Percentiles rank a stretch among this genome's conserved stretches.
phyloP scores from a whole-genome alignment of 768 basidiomycete genomes.

The Tylopilus cervinicoccineus region DNA sequence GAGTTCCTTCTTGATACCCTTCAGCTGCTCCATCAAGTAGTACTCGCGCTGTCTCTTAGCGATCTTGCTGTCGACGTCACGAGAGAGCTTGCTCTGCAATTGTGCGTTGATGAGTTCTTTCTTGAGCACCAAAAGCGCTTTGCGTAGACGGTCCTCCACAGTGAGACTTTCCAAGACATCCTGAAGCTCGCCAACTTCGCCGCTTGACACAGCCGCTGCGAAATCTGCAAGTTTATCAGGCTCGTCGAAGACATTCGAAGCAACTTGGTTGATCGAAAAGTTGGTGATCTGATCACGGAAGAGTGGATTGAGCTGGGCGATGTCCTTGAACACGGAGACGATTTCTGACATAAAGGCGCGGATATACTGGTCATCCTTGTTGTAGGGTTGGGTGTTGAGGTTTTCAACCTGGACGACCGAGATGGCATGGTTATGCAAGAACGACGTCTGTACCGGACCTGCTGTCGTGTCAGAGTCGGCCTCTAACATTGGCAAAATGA shows the following conservation, averaged over 20 bases:
- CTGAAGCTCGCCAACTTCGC: conserved; percentile 90
- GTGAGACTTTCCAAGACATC: conserved; percentile 85
- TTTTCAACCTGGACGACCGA: conserved; percentile 91
- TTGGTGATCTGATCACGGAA: conserved; percentile 99
- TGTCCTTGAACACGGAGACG: conserved; percentile 96
- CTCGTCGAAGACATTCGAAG: conserved; percentile 93
- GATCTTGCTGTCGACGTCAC: conserved; percentile 93
- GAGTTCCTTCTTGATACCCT: conserved; percentile 93
- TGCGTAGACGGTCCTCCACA: conserved; percentile 86
- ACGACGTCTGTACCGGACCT: conserved; percentile 77
- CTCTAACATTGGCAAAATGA: no score
- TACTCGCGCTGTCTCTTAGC: conserved; percentile 93
- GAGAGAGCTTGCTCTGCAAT: conserved; percentile 85
- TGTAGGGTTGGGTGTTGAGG: conserved; percentile 73
- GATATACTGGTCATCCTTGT: conserved; percentile 92
- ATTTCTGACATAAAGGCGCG: conserved; percentile 97
- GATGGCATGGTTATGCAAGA: conserved; percentile 74
- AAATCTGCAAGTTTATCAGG: conserved; percentile 97
- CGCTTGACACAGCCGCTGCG: conserved; percentile 91
- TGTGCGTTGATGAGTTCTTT: conserved; percentile 98
- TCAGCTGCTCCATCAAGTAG: conserved; percentile 95
- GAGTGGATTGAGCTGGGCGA: conserved; percentile 92
- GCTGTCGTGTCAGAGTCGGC: conserved; percentile 5
- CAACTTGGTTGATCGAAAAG: conserved; percentile 90
- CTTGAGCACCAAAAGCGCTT: conserved; percentile 89